A percentile compares a stretch with the other conserved stretches of the same genome.
Conservation (phyloP, 192 early-diverging fungal species). For the Backusella circina region DNA sequence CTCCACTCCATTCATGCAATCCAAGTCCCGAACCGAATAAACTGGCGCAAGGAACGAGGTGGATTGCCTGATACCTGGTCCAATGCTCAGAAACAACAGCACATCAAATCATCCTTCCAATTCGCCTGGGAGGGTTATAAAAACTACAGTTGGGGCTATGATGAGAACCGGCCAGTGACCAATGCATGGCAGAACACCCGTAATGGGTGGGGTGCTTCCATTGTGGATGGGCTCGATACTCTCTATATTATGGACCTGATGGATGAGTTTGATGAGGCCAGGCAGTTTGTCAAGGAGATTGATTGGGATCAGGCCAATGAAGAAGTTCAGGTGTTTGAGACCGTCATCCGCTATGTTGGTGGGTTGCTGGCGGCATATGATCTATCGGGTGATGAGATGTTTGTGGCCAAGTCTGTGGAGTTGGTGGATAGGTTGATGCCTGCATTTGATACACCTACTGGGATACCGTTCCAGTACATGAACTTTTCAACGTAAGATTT, state of each 20-base stretch:
- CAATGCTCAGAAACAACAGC: slow-evolving; percentile 32
- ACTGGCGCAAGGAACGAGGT: not conserved
- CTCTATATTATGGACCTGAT: slow-evolving; percentile 80
- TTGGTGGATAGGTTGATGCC: slow-evolving; percentile 65
- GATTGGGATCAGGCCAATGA: slow-evolving; percentile 45
- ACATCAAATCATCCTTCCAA: slow-evolving; percentile 57
- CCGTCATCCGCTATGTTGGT: slow-evolving; percentile 76
- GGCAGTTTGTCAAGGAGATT: slow-evolving; percentile 59
- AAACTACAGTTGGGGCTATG: slow-evolving; percentile 74
- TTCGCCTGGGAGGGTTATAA: slow-evolving; percentile 78
- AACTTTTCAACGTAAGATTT: slow-evolving; percentile 44
- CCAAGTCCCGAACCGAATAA: not conserved
- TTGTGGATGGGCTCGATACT: slow-evolving; percentile 87
- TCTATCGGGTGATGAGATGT: slow-evolving; percentile 62
- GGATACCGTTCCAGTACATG: slow-evolving; percentile 67
- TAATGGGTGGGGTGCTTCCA: slow-evolving; percentile 67
- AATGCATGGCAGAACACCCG: slow-evolving; percentile 31
- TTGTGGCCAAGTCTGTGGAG: slow-evolving; percentile 68
- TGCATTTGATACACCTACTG: slow-evolving; percentile 71
- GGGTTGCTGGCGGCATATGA: slow-evolving; percentile 86
- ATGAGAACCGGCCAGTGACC: slow-evolving; percentile 54
- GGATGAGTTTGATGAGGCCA: slow-evolving; percentile 73
- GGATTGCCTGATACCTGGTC: slow-evolving; percentile 7
- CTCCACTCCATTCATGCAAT: not conserved
- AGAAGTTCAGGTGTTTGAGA: slow-evolving; percentile 77